Evolutionary conservation across 179 eudicot species (phyloP).

Genomic region (Beta corolliflora): DNA sequence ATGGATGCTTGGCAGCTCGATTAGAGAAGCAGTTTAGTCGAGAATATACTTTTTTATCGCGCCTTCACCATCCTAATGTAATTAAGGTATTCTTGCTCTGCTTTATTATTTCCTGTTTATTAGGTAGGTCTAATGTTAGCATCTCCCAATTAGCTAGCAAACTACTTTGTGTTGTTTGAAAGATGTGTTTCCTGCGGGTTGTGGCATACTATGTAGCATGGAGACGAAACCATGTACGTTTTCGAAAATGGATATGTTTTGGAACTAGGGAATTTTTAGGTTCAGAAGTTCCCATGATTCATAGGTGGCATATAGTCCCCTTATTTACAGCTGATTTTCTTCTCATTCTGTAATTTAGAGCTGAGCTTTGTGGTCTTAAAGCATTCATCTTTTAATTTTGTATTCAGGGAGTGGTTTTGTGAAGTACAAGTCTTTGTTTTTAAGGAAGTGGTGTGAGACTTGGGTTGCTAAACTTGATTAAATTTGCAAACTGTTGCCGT

Average conservation of each 20-base stretch:
- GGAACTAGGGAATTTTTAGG: too few species aligned
- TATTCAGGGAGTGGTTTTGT: background rate
- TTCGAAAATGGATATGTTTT: too few species aligned
- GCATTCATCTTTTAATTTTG: background rate
- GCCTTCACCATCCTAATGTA: constrained; percentile 71
- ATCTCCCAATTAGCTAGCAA: background rate
- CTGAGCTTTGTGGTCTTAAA: constrained; percentile 3
- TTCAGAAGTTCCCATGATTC: too few species aligned
- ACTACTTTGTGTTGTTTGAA: background rate
- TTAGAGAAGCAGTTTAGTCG: constrained; percentile 77
- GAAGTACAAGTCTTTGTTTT: background rate
- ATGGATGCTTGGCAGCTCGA: constrained; percentile 51
- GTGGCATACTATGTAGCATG: too few species aligned
- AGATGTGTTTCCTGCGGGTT: too few species aligned
- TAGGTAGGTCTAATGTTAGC: background rate
- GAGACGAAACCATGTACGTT: too few species aligned
- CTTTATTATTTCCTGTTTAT: background rate
- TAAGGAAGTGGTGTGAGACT: background rate
- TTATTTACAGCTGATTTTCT: background rate
- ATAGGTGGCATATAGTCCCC: background rate
- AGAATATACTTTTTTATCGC: constrained; percentile 73
- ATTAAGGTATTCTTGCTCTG: constrained; percentile 57
- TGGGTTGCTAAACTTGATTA: background rate
- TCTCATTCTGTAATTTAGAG: background rate
- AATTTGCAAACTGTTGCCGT: too few species aligned